A percentile compares a stretch with the other conserved stretches of the same genome.
phyloP scores from a whole-genome alignment of 352 stramenopile species.

The Phytophthora pistaciae region DNA sequence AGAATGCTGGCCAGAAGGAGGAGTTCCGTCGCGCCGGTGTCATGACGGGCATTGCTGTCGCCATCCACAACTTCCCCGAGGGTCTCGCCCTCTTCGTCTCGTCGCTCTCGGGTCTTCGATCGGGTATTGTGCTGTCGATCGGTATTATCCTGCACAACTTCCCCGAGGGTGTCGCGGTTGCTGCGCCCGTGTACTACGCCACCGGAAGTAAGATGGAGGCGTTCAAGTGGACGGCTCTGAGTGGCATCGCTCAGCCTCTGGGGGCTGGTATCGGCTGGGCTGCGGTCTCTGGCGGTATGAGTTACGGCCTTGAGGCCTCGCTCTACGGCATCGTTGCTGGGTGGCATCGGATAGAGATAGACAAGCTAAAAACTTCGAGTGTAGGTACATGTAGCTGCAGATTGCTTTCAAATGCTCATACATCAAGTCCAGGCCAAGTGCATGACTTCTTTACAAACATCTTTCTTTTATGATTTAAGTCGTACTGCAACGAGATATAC shows the following conservation, averaged over 20 bases:
- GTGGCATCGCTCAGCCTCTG: constrained; percentile 92
- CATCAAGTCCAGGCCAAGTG: too few relatives aligned
- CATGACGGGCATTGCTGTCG: constrained; percentile 95
- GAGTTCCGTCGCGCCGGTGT: constrained; percentile 88
- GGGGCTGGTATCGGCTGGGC: constrained; percentile 86
- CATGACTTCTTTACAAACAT: too few relatives aligned
- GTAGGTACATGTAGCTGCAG: too few relatives aligned
- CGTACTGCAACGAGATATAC: background rate
- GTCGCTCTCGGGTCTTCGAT: constrained; percentile 87
- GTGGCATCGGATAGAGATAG: too few relatives aligned
- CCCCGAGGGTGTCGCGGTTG: constrained; percentile 95
- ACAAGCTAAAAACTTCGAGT: too few relatives aligned
- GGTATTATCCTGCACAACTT: constrained; percentile 99
- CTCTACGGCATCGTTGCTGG: constrained; percentile 94
- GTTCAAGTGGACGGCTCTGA: constrained; percentile 93
- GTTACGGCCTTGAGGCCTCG: constrained; percentile 78
- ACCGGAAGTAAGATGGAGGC: constrained; percentile 93
- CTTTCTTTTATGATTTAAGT: background rate
- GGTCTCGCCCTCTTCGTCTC: constrained; percentile 96
- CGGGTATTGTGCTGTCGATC: constrained; percentile 93
- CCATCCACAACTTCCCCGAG: constrained; percentile 98
- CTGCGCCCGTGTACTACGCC: constrained; percentile 97
- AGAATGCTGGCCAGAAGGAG: constrained; percentile 33
- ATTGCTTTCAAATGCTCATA: too few relatives aligned
- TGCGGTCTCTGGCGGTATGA: constrained; percentile 60